Evolutionary conservation across 768 basidiomycete species (phyloP), one percentile per base, ranked within the genome.

Genomic region (Saitozyma podzolica): DNA sequence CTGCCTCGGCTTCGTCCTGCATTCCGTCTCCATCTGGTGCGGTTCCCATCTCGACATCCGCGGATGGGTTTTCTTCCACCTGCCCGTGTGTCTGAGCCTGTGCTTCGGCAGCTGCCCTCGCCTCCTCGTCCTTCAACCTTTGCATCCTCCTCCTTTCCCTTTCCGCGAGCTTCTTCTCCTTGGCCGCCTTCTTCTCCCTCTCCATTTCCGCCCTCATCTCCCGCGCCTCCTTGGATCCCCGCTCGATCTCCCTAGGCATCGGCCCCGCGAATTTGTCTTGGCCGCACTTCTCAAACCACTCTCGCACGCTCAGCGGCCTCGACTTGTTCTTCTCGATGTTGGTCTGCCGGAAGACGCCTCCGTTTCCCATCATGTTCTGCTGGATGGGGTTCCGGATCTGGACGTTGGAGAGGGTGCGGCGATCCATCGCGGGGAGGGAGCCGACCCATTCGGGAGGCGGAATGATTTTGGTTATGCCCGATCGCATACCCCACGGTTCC

Each of bases 391-490:
- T 85, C 80, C 86, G 87, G 63, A 99, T 89, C 77, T 88, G 89
- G 63, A 97, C 86, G 6, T 83, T 71, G 10, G 83, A 82, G 19
- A 99, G 84, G 63, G 90, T 60, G 7, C 60, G 87, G n/a, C 85
- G 82, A 17, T 84, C 84, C 53, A 94, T 81, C 6, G 87, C 77
- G 8, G 92, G 92, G 19, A 97, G 81, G 2, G 87, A 79, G 56
- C 86, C 85, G 37, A 84, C 84, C 94, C 94, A 98, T 83, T 95
- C 90, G 71, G 86, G 86, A 6, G 95, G 95, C 40, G 95, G 95
- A 63, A 99, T 89, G 65, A 99, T 86, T 81, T 99, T 99, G 64
- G 94, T 89, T 66, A 98, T 95, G 20, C 96, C 96, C 67, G 91
- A 92, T 61, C 83, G 83, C 75, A 83, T 85, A 0, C 96, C 96